Evolutionary conservation across 139 green algal species (phyloP).

Genomic region (Tetraselmis chui): DNA sequence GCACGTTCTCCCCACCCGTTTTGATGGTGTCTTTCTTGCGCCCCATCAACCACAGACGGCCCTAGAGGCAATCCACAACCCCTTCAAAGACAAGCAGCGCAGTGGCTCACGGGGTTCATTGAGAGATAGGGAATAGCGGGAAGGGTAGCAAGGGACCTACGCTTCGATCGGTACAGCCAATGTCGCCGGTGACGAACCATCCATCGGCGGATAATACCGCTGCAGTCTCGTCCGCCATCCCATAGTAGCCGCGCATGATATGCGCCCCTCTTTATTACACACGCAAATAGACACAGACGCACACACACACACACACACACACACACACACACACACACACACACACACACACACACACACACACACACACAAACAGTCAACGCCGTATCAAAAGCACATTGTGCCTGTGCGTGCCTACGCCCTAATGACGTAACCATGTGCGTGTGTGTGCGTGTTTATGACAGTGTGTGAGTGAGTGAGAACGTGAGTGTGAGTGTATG

Average conservation of each 20-base stretch:
- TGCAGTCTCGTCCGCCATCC: slow-evolving; percentile 33
- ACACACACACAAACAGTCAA: too few relatives aligned
- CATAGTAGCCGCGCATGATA: slow-evolving; percentile 72
- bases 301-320: too few relatives aligned
- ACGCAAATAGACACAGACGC: neutral
- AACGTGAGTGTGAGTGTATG: too few relatives aligned
- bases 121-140: neutral
- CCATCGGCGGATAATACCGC: slow-evolving; percentile 27
- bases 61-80: slow-evolving; percentile 2
- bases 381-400: slow-evolving; percentile 1
- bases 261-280: slow-evolving; percentile 62
- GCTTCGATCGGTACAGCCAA: slow-evolving; percentile 23
- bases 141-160: slow-evolving; percentile 2
- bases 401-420: too few relatives aligned
- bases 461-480: too few relatives aligned
- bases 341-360: neutral
- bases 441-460: too few relatives aligned
- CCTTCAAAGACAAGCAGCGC: neutral
- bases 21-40: slow-evolving; percentile 85
- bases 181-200: slow-evolving; percentile 78
- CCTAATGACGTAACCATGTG: too few relatives aligned
- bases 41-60: slow-evolving; percentile 71
- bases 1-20: slow-evolving; percentile 83
- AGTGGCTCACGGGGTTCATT: neutral
- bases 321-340: neutral